Evolutionary conservation across 2,329 filamentous ascomycete genomes (phyloP).

Genomic region (Trichoderma semiorbis): DNA sequence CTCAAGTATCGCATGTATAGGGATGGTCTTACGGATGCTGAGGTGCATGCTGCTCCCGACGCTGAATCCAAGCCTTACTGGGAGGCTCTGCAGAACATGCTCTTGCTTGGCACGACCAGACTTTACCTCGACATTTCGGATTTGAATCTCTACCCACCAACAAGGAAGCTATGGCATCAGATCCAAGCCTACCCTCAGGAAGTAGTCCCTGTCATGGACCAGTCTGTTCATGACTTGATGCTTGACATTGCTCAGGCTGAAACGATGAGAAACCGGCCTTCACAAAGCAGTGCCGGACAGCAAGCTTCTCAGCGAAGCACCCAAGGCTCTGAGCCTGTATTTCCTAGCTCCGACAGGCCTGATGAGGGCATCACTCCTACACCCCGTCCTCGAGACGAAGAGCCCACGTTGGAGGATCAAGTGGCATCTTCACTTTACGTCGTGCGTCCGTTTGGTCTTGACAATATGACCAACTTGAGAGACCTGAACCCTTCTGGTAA

Average conservation of each 20-base stretch:
- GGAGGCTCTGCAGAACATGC: conserved; percentile 84
- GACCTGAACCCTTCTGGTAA: conserved; percentile 84
- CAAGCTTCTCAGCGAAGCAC: conserved; percentile 43
- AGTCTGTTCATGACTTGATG: conserved; percentile 89
- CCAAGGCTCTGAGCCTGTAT: conserved; percentile 70
- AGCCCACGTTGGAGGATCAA: conserved; percentile 69
- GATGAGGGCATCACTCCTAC: conserved; percentile 40
- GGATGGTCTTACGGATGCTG: conserved; percentile 76
- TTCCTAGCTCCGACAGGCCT: conserved; percentile 74
- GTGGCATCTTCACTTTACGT: conserved; percentile 78
- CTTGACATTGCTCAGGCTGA: conserved; percentile 81
- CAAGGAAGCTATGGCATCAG: conserved; percentile 92
- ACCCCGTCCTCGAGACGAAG: conserved; percentile 40
- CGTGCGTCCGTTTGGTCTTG: conserved; percentile 84
- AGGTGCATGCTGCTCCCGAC: conserved; percentile 65
- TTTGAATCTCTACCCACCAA: conserved; percentile 87
- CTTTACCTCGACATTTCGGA: conserved; percentile 88
- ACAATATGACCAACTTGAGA: conserved; percentile 83
- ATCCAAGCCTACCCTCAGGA: conserved; percentile 91
- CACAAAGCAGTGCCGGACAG: conserved; percentile 54
- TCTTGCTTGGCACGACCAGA: conserved; percentile 76
- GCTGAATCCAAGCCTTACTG: conserved; percentile 80
- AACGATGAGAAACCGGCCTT: conserved; percentile 63
- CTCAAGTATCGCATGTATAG: conserved; percentile 91
- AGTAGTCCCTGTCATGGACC: conserved; percentile 95